Evolutionary conservation across 2,329 filamentous ascomycete species (phyloP), one percentile per base, ranked within the genome.

Genomic region (Clarireedia homoeocarpa): DNA sequence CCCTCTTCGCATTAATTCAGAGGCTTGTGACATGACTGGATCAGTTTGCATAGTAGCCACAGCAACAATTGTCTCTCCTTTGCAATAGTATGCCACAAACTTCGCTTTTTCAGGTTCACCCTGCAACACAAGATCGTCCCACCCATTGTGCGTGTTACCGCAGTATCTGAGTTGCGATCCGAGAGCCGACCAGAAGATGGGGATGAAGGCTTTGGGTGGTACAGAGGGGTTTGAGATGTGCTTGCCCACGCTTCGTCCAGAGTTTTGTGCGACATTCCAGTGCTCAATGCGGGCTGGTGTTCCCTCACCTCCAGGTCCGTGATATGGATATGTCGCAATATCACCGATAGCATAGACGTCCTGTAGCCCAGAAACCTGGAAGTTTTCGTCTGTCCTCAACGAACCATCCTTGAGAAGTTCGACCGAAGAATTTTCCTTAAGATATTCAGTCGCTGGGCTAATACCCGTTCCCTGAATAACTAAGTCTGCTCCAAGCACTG

Each of bases 241-340:
- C 52, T 78, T 77, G 1, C 91, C 94, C 1, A 87, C 92, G 24
- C 81, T 79, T 45, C 92, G 88, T 2, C 94, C 94, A 1, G 89
- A 79, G 67, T 97, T 96, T 69, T 97, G 94, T 4, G 94, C 94
- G 2, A 99, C 94, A 72, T 96, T 92, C 94, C 94, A 99, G 71
- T 99, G 94, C 77, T 99, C 94, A 68, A 97, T 96, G 61, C 94
- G 86, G 0, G 87, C 82, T 17, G 80, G 78, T 46, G 78, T 78
- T 60, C 88, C 89, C 15, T 86, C 79, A 26, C 89, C 86, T 24
- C 89, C 91, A 0, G 94, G 94, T 1, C 94, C 94, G 70, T 89
- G 81, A 75, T 99, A 99, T 0, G 94, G 94, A 71, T 90, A 96
- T 0, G 88, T 91, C 12, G 94, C 91, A 60, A 99, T 97, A 70